These are phyloP conservation scores for Kitagawia praeruptora DNA, from an alignment of 129 eudicot species.

Conservation along the genomic window DNA sequence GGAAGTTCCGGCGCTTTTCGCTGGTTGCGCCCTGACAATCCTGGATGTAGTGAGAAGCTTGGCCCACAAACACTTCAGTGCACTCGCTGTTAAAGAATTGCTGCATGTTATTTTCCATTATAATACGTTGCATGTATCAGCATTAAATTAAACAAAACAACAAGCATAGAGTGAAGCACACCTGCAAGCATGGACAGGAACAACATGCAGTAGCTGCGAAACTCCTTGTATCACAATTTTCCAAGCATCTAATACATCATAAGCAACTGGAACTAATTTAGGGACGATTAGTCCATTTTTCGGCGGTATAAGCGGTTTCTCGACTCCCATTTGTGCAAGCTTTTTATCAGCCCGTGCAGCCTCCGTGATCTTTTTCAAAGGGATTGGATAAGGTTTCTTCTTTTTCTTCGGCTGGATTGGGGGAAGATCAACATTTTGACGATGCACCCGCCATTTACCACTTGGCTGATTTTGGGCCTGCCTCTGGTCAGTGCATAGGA, in stretches of 20 bases:
- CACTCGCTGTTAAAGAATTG: constrained; percentile 54
- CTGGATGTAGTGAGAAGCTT: constrained; percentile 60
- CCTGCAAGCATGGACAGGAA: constrained; percentile 97
- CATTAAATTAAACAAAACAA: neutral
- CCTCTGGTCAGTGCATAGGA: constrained; percentile 24
- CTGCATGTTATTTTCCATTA: constrained; percentile 2
- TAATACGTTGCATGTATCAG: neutral
- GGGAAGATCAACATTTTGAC: constrained; percentile 91
- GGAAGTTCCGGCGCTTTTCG: constrained; percentile 51
- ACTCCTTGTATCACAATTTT: constrained; percentile 70
- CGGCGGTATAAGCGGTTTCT: constrained; percentile 85
- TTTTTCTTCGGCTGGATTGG: constrained; percentile 55
- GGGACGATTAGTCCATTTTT: constrained; percentile 79
- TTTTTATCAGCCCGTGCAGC: constrained; percentile 67
- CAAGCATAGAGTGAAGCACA: neutral
- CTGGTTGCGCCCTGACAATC: constrained; percentile 60
- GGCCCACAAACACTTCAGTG: constrained; percentile 69
- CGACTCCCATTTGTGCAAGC: constrained; percentile 83
- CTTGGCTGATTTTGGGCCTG: constrained; percentile 21
- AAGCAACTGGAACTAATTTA: constrained; percentile 75
- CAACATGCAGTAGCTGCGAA: constrained; percentile 71
- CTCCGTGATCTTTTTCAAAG: constrained; percentile 52
- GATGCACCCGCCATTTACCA: constrained; percentile 34
- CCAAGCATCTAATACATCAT: constrained; percentile 86
- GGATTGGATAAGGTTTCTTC: constrained; percentile 90